Evolutionary conservation across 164 flowering plant genomes (phyloP), one percentile per base, ranked within the genome.

Genomic region (Berberis thunbergii): DNA sequence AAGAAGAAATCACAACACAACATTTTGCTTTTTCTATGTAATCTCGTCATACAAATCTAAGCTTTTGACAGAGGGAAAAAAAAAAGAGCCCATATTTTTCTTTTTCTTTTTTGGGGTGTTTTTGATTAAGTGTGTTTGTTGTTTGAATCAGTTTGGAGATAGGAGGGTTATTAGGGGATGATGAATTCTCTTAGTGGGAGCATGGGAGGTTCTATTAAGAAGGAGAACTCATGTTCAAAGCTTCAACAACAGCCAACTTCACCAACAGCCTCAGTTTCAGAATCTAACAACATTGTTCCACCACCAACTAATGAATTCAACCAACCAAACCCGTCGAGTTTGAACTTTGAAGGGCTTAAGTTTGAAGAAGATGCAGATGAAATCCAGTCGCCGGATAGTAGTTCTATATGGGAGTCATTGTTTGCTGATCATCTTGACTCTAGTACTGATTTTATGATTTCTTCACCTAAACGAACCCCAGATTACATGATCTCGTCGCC

Each of bases 401-500:
- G 66, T 57, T 76, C 83, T 1, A 41, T 81, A 40, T 85, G 87
- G 89, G 89, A 84, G 61, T 75, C 85, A 0, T 74, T 79, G 45
- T 81, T 81, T 56, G 38, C 84, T n/a, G 94, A 87, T 45, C 79
- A 78, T 7, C 57, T 83, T 6, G 90, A 85, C 12, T 59, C 66
- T 1, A 49, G 54, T 41, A 52, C 64, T 3, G 89, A 87, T 46
- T 85, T 80, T 75, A 87, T 85, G 88, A 76, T 84, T 46, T 79
- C 73, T 1, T 86, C 91, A 8, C 91, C 91, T 0, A 84, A 76
- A 57, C 75, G 76, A 54, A 76, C 63, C 43, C 45, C 0, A 68
- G 66, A 63, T 38, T 53, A 1, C 26, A 70, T 65, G 69, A 60
- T 61, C 45, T 60, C 62, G 26, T 70, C 73, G 2, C 73, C 73